Evolutionary conservation across 2,329 filamentous ascomycete species (phyloP).

Genomic region (Orbilia brochopaga): DNA sequence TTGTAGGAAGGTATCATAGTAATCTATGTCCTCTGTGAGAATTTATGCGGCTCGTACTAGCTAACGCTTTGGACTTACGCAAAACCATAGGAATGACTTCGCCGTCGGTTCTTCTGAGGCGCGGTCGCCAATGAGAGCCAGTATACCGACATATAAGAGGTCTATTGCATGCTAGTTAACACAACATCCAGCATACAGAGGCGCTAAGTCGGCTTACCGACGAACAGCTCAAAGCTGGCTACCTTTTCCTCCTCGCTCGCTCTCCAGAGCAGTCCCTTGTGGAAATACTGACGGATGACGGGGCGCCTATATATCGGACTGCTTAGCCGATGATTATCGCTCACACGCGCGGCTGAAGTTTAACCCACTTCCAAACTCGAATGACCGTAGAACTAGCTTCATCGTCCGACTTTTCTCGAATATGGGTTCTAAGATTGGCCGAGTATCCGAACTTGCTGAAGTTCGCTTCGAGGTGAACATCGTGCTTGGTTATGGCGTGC

Average conservation of each 20-base stretch:
- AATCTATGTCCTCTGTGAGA: slow-evolving; percentile 56
- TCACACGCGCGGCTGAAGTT: not conserved
- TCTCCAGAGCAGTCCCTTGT: slow-evolving; percentile 70
- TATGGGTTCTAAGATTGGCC: slow-evolving; percentile 64
- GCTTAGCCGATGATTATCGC: slow-evolving; percentile 52
- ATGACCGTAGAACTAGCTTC: slow-evolving; percentile 47
- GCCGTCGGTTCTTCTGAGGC: slow-evolving; percentile 66
- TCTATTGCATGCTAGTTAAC: slow-evolving; percentile 8
- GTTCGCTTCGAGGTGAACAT: slow-evolving; percentile 64
- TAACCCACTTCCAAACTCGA: slow-evolving; percentile 38
- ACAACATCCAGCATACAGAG: not conserved
- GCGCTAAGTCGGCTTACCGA: slow-evolving; percentile 63
- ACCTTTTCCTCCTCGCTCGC: slow-evolving; percentile 67
- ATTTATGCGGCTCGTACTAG: not conserved
- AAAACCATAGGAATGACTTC: slow-evolving; percentile 65
- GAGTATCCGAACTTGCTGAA: slow-evolving; percentile 70
- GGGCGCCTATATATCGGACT: slow-evolving; percentile 64
- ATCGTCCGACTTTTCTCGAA: slow-evolving; percentile 51
- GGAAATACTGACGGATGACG: slow-evolving; percentile 70
- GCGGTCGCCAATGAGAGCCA: slow-evolving; percentile 69
- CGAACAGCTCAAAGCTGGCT: slow-evolving; percentile 69
- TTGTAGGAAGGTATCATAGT: slow-evolving; percentile 70
- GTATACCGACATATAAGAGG: slow-evolving; percentile 63
- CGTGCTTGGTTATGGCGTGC: slow-evolving; percentile 54
- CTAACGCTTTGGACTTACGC: slow-evolving; percentile 50